phyloP scores from a whole-genome alignment of 805 yeast genomes.

The Candida sonorensis region DNA sequence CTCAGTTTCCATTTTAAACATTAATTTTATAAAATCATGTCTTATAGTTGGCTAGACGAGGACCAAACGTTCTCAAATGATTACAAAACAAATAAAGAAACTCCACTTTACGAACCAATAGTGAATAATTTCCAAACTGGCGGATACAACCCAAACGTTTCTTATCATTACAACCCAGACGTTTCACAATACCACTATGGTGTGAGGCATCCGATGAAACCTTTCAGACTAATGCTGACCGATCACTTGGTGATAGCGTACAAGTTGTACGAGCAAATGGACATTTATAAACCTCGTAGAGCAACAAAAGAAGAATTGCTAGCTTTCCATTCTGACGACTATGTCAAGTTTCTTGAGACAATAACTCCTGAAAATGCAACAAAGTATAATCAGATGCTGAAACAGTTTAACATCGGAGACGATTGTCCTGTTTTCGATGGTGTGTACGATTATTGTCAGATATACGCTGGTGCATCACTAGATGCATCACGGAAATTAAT shows the following conservation, averaged over 20 bases:
- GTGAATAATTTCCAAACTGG: slow-evolving; percentile 31
- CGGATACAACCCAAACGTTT: slow-evolving; percentile 52
- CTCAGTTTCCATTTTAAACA: too few species aligned
- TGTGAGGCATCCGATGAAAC: slow-evolving; percentile 96
- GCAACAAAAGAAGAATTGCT: slow-evolving; percentile 78
- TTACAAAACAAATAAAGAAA: slow-evolving; percentile 19
- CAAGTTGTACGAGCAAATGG: slow-evolving; percentile 85
- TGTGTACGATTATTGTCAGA: slow-evolving; percentile 79
- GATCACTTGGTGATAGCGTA: slow-evolving; percentile 85
- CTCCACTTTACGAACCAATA: slow-evolving; percentile 42
- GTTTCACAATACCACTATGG: slow-evolving; percentile 86
- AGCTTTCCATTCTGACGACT: slow-evolving; percentile 84
- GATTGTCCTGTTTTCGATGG: slow-evolving; percentile 97
- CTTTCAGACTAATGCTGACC: slow-evolving; percentile 86
- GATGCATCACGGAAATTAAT: slow-evolving; percentile 86
- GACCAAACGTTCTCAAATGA: slow-evolving; percentile 21
- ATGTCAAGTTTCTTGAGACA: slow-evolving; percentile 65
- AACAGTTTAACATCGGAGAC: slow-evolving; percentile 84
- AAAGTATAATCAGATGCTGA: slow-evolving; percentile 48
- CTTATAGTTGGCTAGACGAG: slow-evolving; percentile 22
- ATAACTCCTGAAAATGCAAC: slow-evolving; percentile 70
- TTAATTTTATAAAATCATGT: slow-evolving; percentile 6
- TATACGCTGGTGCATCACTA: slow-evolving; percentile 89
- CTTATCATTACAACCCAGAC: slow-evolving; percentile 82
- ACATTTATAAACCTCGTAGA: slow-evolving; percentile 71